phyloP scores from a whole-genome alignment of 2,329 filamentous ascomycete species.

The Trichophyton mentagrophytes region DNA sequence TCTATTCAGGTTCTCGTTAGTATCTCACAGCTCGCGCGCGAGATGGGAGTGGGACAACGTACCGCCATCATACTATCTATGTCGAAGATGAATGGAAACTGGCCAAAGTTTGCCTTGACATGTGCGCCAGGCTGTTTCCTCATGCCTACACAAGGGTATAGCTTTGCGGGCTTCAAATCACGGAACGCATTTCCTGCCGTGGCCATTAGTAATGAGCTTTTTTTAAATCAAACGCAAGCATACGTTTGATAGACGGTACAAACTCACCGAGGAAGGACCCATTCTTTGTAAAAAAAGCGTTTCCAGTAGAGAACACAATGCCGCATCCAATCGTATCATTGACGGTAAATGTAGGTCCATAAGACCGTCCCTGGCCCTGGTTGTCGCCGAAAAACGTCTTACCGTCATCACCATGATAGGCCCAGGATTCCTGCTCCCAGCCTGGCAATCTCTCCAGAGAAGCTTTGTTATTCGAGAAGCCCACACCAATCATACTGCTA shows the following conservation, averaged over 20 bases:
- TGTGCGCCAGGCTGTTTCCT: slow-evolving; percentile 49
- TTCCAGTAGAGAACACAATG: slow-evolving; percentile 49
- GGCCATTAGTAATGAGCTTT: background rate
- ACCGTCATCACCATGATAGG: slow-evolving; percentile 55
- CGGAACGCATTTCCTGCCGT: slow-evolving; percentile 44
- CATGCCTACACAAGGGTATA: slow-evolving; percentile 51
- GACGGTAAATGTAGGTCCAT: slow-evolving; percentile 47
- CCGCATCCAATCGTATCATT: slow-evolving; percentile 53
- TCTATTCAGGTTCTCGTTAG: slow-evolving; percentile 28
- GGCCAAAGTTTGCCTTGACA: slow-evolving; percentile 50
- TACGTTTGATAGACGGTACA: background rate
- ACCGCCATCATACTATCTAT: slow-evolving; percentile 78
- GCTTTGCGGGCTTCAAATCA: slow-evolving; percentile 31
- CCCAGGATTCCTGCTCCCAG: slow-evolving; percentile 54
- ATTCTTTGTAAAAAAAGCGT: slow-evolving; percentile 55
- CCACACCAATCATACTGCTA: slow-evolving; percentile 38
- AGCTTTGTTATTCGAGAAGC: slow-evolving; percentile 48
- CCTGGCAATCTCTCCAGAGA: slow-evolving; percentile 49
- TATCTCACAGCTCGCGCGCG: background rate
- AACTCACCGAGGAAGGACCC: slow-evolving; percentile 43
- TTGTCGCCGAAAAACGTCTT: slow-evolving; percentile 48
- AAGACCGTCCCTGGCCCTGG: slow-evolving; percentile 42
- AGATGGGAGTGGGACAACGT: slow-evolving; percentile 22
- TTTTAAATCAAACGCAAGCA: background rate
- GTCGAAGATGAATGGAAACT: slow-evolving; percentile 72